phyloP scores from a whole-genome alignment of 495 filamentous ascomycete species.

The Zalerion maritima region DNA sequence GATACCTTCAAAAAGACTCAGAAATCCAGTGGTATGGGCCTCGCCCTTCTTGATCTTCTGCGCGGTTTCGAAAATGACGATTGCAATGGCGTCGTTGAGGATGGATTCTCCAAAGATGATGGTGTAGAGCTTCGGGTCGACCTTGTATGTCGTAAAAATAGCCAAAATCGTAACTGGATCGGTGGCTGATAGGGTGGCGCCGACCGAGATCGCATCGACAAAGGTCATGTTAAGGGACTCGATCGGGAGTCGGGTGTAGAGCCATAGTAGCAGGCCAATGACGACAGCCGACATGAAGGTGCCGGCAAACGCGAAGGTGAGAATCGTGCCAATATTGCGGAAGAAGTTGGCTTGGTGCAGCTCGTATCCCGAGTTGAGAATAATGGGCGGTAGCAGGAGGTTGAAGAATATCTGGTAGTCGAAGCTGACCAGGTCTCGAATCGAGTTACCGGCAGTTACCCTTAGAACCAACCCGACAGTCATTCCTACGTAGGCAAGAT shows the following conservation, averaged over 20 bases:
- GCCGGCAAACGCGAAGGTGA: slow-evolving; percentile 96
- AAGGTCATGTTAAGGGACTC: slow-evolving; percentile 76
- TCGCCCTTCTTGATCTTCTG: slow-evolving; percentile 63
- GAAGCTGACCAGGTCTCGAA: slow-evolving; percentile 82
- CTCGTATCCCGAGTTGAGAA: slow-evolving; percentile 93
- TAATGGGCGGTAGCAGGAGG: slow-evolving; percentile 90
- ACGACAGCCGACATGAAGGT: slow-evolving; percentile 95
- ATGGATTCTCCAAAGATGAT: slow-evolving; percentile 98
- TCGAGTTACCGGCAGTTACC: slow-evolving; percentile 59
- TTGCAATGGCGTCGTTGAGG: slow-evolving; percentile 93
- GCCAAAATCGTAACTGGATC: slow-evolving; percentile 95
- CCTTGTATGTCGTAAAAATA: slow-evolving; percentile 98
- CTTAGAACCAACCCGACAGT: slow-evolving; percentile 82
- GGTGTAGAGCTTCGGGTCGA: slow-evolving; percentile 95
- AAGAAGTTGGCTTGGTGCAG: slow-evolving; percentile 98
- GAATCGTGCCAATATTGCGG: slow-evolving; percentile 90
- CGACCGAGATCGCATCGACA: slow-evolving; percentile 89
- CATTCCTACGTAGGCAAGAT: slow-evolving; percentile 54
- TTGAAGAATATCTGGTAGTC: slow-evolving; percentile 99
- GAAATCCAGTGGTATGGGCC: slow-evolving; percentile 47
- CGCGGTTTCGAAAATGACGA: slow-evolving; percentile 95
- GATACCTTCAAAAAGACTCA: slow-evolving; percentile 75
- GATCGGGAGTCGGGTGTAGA: slow-evolving; percentile 77
- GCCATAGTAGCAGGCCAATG: slow-evolving; percentile 68
- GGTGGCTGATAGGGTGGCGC: slow-evolving; percentile 88